These are phyloP conservation scores for Thelonectria olida DNA, from an alignment of 2,329 filamentous ascomycete genomes.

Conservation along the genomic window DNA sequence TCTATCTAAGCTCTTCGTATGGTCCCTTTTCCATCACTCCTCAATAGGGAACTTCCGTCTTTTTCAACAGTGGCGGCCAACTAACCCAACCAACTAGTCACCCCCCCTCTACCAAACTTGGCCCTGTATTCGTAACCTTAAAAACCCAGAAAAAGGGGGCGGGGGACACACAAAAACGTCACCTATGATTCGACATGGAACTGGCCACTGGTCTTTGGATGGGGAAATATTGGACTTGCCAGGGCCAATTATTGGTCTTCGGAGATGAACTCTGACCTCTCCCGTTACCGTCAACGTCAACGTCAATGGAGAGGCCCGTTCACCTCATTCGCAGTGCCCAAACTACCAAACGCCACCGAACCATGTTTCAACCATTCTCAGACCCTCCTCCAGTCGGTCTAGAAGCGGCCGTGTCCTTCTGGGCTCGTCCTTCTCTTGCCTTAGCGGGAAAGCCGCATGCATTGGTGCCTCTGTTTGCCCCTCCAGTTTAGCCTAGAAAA, in stretches of 20 bases:
- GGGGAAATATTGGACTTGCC: not conserved
- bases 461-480: too few relatives aligned
- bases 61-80: too few relatives aligned
- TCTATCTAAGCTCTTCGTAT: too few relatives aligned
- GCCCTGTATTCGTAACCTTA: too few relatives aligned
- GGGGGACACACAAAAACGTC: not conserved
- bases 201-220: not conserved
- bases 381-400: conserved; percentile 10
- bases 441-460: not conserved
- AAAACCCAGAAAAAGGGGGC: not conserved
- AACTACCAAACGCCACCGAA: conserved; percentile 12
- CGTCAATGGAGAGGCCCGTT: too few relatives aligned
- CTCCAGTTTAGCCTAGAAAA: too few relatives aligned
- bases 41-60: too few relatives aligned
- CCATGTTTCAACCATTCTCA: not conserved
- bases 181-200: not conserved
- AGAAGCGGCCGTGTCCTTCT: conserved; percentile 6
- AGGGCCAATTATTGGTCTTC: not conserved
- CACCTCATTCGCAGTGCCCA: conserved; percentile 8
- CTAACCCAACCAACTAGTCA: too few relatives aligned
- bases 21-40: not conserved
- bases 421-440: not conserved
- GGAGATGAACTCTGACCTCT: not conserved
- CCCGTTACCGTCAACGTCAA: too few relatives aligned
- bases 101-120: too few relatives aligned